Evolutionary conservation across 2,329 filamentous ascomycete species (phyloP), one percentile per base, ranked within the genome.

Genomic region (Xylariaceae sp.): DNA sequence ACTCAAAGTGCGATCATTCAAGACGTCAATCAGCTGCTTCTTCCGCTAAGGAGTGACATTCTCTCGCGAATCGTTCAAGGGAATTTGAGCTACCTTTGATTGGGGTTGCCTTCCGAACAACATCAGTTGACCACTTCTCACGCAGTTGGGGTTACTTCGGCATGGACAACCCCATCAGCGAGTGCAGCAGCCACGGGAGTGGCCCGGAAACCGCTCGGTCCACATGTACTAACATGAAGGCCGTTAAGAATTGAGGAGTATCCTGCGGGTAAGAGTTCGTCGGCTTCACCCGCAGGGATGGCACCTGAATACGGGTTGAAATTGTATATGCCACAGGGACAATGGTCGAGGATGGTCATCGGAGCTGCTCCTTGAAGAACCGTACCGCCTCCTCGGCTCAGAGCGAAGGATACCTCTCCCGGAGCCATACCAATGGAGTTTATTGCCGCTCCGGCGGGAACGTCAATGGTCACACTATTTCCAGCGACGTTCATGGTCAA

Each of bases 241-340:
- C 67, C 67, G 16, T 49, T 55, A n/a, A 59, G 62, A 12, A 70
- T 59, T 0, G 57, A 63, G 2, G 62, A 55, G 18, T 67, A 60
- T 5, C 70, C 74, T 37, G 62, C 68, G 2, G 70, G 61, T 45
- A 66, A 65, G 1, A 76, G 69, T 46, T 65, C 61, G 51, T 76
- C 73, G 9, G 64, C 60, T 15, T 57, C 21, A 13, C 68, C 63
- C 0, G 67, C 67, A 2, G 78, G 77, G 2, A 81, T 67, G 1
- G 71, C 76, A 13, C 79, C 79, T 0, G 80, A 77, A 56, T 78
- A 81, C 13, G 77, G 73, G 54, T 82, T 82, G 69, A 76, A 81
- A 67, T 81, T 81, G 70, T 80, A 80, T 46, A 80, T 69, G 3
- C 79, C 77, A 54, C 76, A 81, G 16, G 73, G 65, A 61, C 80